Evolutionary conservation across 177 flowering plant genomes (phyloP), one percentile per base, ranked within the genome.

Genomic region (Telopea speciosissima): DNA sequence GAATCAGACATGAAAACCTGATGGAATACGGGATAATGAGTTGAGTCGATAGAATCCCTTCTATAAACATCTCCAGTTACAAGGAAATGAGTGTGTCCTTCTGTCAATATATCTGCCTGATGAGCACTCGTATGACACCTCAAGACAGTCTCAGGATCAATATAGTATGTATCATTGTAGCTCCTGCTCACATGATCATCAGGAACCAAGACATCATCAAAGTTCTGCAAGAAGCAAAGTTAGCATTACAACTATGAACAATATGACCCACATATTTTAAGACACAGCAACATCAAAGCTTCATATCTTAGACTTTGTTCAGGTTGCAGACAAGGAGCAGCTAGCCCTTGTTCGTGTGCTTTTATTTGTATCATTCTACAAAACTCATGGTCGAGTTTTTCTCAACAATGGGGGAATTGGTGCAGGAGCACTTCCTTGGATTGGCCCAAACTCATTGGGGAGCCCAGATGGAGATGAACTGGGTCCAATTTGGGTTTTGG

Each of bases 111-210:
- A 77, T 90, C 94, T 54, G 94, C 96, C 75, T 92, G 97, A 82
- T 92, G 96, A 76, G 97, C 94, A 77, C 96, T 96, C 59, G 99
- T 96, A 75, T 96, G 98, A 76, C 99, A 96, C 84, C 99, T 89
- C 79, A 96, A 75, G 24, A 95, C 96, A 75, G 96, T 92, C 79
- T 92, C 83, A 60, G 92, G 70, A 74, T 92, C 93, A 63, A 92
- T 69, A 72, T 95, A 95, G 77, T 95, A 95, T 60, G 99, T 95
- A 69, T 95, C 99, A 80, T 95, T 95, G 76, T 87, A 90, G 75
- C 97, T 93, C 86, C 99, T 83, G 83, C 95, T 91, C 23, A 93
- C 92, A 82, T 96, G 99, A 80, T 93, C 97, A 71, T 87, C 85
- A 79, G 98, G 98, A 76, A 96, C 97, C 81, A 96, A 79, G 71